phyloP scores from a whole-genome alignment of 2,329 filamentous ascomycete genomes.

The Fusarium sp. region DNA sequence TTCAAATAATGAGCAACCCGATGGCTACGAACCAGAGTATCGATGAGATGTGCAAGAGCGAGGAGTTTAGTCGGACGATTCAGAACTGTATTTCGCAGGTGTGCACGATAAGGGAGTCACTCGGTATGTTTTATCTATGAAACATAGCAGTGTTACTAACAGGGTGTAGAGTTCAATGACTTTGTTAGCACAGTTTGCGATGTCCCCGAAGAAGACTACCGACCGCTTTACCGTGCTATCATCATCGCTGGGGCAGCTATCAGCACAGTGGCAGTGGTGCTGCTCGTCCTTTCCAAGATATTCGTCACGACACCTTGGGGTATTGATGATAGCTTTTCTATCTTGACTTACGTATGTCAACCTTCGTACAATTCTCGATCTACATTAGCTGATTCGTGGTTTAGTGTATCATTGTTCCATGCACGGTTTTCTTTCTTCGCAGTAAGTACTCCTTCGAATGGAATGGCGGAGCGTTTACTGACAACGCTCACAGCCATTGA shows the following conservation, averaged over 20 bases:
- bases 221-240: neutral
- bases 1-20: neutral
- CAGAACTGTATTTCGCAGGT: neutral
- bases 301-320: neutral
- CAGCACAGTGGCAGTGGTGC: rapidly evolving
- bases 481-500: neutral
- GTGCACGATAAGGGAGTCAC: neutral
- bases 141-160: no score
- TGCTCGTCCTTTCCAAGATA: neutral
- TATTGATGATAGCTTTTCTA: neutral
- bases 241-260: neutral
- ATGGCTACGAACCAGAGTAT: neutral
- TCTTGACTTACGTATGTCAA: neutral
- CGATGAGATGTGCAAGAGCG: neutral
- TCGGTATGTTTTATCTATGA: no score
- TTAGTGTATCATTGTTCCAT: neutral
- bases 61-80: neutral
- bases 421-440: neutral
- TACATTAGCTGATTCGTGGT: rapidly evolving
- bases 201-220: neutral
- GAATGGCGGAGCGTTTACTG: rapidly evolving
- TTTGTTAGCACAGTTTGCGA: neutral
- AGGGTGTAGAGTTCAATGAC: rapidly evolving
- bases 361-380: neutral
- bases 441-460: neutral